phyloP scores from a whole-genome alignment of 2,329 filamentous ascomycete genomes.

The Fusarium dlaminii region DNA sequence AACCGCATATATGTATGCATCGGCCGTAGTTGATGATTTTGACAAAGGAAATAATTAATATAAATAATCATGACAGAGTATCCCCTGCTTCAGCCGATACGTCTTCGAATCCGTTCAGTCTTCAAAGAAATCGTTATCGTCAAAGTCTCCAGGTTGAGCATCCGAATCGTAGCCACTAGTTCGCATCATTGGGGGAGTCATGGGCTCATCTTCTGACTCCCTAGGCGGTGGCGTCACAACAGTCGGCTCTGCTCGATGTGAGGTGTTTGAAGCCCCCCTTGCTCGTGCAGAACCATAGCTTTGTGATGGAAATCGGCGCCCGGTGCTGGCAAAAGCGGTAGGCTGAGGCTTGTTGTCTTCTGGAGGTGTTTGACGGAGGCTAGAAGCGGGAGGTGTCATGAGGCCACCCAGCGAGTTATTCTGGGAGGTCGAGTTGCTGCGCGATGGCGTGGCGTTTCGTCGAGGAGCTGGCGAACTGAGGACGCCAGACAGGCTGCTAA shows the following conservation, averaged over 20 bases:
- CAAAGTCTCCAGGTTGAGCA: constrained; percentile 67
- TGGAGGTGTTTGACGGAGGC: constrained; percentile 69
- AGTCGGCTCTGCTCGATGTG: constrained; percentile 35
- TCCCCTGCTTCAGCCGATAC: constrained; percentile 1
- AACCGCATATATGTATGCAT: constrained; percentile 34
- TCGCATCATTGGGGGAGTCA: constrained; percentile 71
- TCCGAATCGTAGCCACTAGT: constrained; percentile 68
- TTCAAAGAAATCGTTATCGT: constrained; percentile 68
- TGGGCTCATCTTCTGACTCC: constrained; percentile 53
- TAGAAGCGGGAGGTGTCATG: constrained; percentile 87
- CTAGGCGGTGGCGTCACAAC: constrained; percentile 51
- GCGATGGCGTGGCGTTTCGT: constrained; percentile 67
- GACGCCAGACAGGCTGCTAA: constrained; percentile 59
- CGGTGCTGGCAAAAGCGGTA: constrained; percentile 69
- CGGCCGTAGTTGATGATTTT: constrained; percentile 38
- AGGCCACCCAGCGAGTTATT: constrained; percentile 77
- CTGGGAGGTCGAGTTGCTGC: constrained; percentile 61
- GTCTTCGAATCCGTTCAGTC: constrained; percentile 42
- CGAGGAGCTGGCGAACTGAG: constrained; percentile 55
- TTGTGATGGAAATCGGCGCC: constrained; percentile 65
- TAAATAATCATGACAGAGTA: constrained; percentile 10
- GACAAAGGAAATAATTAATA: constrained; percentile 43
- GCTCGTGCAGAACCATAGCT: constrained; percentile 38
- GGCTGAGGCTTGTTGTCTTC: constrained; percentile 57
- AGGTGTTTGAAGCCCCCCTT: constrained; percentile 46